Base-by-base conservation (phyloP, 2,329 filamentous ascomycete genomes). In the Pestalotiopsis fici region DNA sequence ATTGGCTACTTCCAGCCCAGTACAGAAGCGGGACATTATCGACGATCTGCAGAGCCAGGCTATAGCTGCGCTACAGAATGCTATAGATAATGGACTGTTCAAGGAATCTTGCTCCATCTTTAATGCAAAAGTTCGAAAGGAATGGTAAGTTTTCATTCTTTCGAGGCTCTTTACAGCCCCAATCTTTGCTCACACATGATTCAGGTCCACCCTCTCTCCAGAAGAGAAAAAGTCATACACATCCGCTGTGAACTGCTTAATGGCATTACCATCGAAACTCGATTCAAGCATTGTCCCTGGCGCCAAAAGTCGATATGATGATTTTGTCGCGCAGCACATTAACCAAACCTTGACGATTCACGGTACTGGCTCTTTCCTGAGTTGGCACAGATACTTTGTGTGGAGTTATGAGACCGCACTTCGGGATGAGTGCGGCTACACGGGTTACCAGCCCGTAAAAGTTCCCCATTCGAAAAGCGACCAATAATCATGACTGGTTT, bases 381-480 rank as follows among this genome's bases (percentile, higher is more conserved):
- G 31, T 13, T 69, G 66, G 73, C 72, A 73, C 27, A 57, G 67
- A 6, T 69, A 67, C 59, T 69, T 59, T 47, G 68, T 69, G 59
- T 66, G 50, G 66, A 59, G 62, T 39, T 67, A 47, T 43, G 37
- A 68, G 67, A 27, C 25, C 3, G 67, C 67, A 4, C 59, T 68
- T 6, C 23, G 76, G n/a, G 72, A 77, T 1, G 82, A 84, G 71
- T 83, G 82, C 69, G 78, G 77, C 4, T 83, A 82, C 68, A 78
- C 68, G 7, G 81, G 81, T 3, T 77, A 73, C 6, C 80, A 81
- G 68, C 81, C 81, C 11, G 76, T 78, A 70, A 65, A 75, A 55
- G 18, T 5, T 27, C 15, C 23, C 12, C n/a, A 50, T 27, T 2
- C 5, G 15, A 9, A 4, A 13, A 28, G 11, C 27, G 54, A 47